These are phyloP conservation scores for Picochlorum sp. DNA, from an alignment of 139 green algal species.

Conservation along the genomic window DNA sequence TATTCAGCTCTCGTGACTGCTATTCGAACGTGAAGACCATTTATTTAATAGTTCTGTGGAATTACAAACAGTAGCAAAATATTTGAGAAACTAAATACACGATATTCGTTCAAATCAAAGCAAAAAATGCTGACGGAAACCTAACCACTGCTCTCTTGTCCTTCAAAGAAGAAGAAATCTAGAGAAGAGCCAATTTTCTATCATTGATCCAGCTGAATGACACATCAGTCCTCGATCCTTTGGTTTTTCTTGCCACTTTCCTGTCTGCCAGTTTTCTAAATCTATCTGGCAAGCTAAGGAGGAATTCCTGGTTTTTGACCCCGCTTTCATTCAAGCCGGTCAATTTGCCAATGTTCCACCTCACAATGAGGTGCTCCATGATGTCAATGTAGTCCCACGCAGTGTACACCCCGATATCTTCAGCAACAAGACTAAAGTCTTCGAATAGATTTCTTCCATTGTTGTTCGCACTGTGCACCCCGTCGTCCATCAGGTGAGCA, in stretches of 20 bases:
- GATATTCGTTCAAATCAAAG: too few relatives aligned
- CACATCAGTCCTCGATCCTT: not conserved
- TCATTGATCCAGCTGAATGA: constrained; percentile 20
- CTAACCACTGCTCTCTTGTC: too few relatives aligned
- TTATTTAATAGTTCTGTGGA: too few relatives aligned
- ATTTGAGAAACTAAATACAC: too few relatives aligned
- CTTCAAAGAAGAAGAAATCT: too few relatives aligned
- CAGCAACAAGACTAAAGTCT: constrained; percentile 85
- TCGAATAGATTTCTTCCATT: constrained; percentile 65
- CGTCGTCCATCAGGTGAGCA: constrained; percentile 92
- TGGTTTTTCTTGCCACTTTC: constrained; percentile 3
- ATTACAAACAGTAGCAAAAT: too few relatives aligned
- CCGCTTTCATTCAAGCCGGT: constrained; percentile 48
- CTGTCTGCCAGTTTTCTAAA: constrained; percentile 11
- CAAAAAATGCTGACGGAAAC: too few relatives aligned
- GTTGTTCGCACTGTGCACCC: constrained; percentile 48
- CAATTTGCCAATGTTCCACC: constrained; percentile 56
- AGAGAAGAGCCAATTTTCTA: constrained; percentile 7
- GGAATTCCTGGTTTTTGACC: constrained; percentile 44
- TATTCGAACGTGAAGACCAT: too few relatives aligned
- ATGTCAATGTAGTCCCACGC: constrained; percentile 81
- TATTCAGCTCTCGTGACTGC: too few relatives aligned
- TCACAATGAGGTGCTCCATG: constrained; percentile 80
- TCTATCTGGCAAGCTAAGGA: not conserved
- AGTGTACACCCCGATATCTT: constrained; percentile 66